A percentile compares a stretch with the other conserved stretches of the same genome.
These are phyloP conservation scores for Fraxinus baroniana DNA, from an alignment of 305 asterid species.

Conservation along the genomic window DNA sequence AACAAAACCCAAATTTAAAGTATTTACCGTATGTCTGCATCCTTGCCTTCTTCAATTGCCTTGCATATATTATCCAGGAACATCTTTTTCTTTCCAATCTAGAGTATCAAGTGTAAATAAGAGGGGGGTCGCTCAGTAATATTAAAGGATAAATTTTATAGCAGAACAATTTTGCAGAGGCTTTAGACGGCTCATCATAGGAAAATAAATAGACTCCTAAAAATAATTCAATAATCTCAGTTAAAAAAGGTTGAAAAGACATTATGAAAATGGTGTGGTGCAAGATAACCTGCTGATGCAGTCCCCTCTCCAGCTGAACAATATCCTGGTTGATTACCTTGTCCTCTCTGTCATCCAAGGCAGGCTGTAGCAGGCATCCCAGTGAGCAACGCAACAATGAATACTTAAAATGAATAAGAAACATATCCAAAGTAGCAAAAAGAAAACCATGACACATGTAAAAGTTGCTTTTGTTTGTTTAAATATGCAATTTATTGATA, in stretches of 20 bases:
- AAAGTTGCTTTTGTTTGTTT: constrained; percentile 10
- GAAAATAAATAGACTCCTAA: constrained; percentile 5
- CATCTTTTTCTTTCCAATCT: constrained; percentile 67
- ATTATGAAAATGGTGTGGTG: constrained; percentile 5
- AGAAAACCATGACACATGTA: not conserved
- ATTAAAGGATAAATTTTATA: not conserved
- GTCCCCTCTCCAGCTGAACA: constrained; percentile 57
- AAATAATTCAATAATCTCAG: not conserved
- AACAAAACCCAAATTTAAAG: constrained; percentile 17
- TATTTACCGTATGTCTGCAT: constrained; percentile 50
- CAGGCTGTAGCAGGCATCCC: constrained; percentile 57
- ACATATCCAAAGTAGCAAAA: not conserved
- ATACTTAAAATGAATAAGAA: not conserved
- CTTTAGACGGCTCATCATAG: not conserved
- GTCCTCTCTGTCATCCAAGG: constrained; percentile 83
- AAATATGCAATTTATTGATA: constrained; percentile 15
- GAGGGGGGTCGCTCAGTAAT: constrained; percentile 13
- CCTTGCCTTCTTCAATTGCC: constrained; percentile 55
- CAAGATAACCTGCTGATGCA: constrained; percentile 63
- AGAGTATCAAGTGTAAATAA: constrained; percentile 33
- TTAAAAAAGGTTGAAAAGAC: not conserved
- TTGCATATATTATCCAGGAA: constrained; percentile 51
- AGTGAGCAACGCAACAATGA: constrained; percentile 19
- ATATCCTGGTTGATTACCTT: constrained; percentile 61
- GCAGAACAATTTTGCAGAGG: not conserved